Base-by-base conservation (phyloP, 1,284 basidiomycete genomes). In the Abortiporus biennis region DNA sequence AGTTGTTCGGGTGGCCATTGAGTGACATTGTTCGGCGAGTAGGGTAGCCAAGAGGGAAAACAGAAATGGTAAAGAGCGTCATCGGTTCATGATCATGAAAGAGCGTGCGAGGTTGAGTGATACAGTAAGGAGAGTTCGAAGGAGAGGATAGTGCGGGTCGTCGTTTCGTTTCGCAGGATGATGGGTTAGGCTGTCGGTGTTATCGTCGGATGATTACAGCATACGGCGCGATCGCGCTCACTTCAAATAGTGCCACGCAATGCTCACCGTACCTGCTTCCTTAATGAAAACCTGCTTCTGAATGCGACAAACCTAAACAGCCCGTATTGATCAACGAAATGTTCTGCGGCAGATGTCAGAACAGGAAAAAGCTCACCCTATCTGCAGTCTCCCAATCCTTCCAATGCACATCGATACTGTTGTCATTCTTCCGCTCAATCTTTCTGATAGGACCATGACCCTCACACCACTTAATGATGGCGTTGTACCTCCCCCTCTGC, bases 351-450 rank as follows among this genome's bases (percentile, higher is more conserved):
- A 24, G 24, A 31, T 19, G 15, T n/a, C 9, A n/a, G 24, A 17
- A 20, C 30, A 11, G 6, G 6, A 9, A 8, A 12, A 8, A 32
- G 45, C 56, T 45, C 41, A 60, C 58, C 53, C 47, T 54, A 37
- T 61, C 59, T 6, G 59, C 59, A 17, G 51, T 48, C 49, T 57
- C 54, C 57, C 54, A 56, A 29, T 58, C 54, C 40, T 53, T 53
- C 57, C 57, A 61, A 25, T 54, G 56, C 20, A 61, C 56, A 31
- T 59, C 57, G 38, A 61, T 22, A 30, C 52, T 54, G 30, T 56
- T 56, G 38, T 61, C 56, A 9, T 47, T 48, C 50, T 52, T 51
- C 30, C 50, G 47, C 48, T 59, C 55, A 27, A 59, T 50, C 40
- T 53, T 54, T 16, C 54, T 36, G 35, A 58, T 37, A 21, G 52